Conservation (phyloP, 257 asterid genomes). For the Fraxinus quadrangulata region DNA sequence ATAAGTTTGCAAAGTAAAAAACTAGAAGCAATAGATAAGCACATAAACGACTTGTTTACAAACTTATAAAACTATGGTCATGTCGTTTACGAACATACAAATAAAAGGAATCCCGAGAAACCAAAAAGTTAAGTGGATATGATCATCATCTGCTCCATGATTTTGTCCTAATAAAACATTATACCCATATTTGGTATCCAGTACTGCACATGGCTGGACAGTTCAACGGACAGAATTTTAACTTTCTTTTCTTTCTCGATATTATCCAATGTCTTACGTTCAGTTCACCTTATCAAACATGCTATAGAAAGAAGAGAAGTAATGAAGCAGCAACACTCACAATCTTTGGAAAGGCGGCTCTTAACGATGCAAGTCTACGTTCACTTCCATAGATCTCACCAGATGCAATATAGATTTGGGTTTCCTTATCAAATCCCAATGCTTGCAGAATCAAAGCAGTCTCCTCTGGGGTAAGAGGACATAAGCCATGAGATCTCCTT, state of each 20-base stretch:
- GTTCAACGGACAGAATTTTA: no score
- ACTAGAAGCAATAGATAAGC: background rate
- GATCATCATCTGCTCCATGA: no score
- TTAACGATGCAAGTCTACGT: slow-evolving; percentile 70
- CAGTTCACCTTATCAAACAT: background rate
- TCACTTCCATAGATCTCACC: slow-evolving; percentile 89
- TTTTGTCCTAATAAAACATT: no score
- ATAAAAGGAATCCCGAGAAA: background rate
- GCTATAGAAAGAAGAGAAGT: background rate
- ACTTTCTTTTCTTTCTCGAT: no score
- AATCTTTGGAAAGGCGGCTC: slow-evolving; percentile 77
- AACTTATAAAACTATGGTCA: background rate
- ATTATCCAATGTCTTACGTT: background rate
- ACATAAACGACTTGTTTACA: background rate
- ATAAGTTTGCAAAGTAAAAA: background rate
- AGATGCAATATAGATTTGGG: slow-evolving; percentile 87
- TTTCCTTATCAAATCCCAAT: slow-evolving; percentile 64
- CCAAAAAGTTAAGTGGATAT: no score
- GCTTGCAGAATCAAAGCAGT: slow-evolving; percentile 76
- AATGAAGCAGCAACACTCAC: slow-evolving; percentile 49
- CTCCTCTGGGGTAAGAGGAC: slow-evolving; percentile 97
- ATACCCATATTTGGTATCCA: no score
- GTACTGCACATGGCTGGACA: no score
- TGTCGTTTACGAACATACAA: background rate
- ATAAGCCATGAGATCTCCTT: slow-evolving; percentile 76